These are phyloP conservation scores for Heimioporus sp. DNA, from an alignment of 768 basidiomycete genomes.

Conservation along the genomic window DNA sequence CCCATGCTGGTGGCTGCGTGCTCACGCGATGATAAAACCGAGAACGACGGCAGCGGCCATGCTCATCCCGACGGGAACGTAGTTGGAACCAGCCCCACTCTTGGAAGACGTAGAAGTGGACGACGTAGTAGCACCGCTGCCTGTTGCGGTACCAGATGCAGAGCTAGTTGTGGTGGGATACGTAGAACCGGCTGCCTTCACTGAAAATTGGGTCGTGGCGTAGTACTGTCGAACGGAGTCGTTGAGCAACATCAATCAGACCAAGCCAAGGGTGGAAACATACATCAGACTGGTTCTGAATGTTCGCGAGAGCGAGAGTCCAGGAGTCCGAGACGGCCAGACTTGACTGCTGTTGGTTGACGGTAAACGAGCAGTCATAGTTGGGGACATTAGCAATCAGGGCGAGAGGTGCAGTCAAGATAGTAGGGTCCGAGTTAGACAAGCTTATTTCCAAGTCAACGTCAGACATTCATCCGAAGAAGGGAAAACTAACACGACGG, in stretches of 20 bases:
- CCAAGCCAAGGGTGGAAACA: constrained; percentile 20
- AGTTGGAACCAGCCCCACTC: constrained; percentile 16
- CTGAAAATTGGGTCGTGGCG: constrained; percentile 57
- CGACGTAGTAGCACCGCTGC: constrained; percentile 14
- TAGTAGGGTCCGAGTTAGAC: constrained; percentile 39
- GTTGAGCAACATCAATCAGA: neutral
- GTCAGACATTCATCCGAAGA: constrained; percentile 3
- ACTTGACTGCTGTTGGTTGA: constrained; percentile 46
- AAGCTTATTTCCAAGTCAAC: constrained; percentile 33
- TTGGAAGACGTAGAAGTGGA: constrained; percentile 13
- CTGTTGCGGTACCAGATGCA: constrained; percentile 23
- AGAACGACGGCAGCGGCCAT: constrained; percentile 27
- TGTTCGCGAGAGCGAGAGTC: constrained; percentile 48
- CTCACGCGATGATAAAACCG: constrained; percentile 28
- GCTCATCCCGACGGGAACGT: constrained; percentile 27
- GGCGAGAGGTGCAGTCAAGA: constrained; percentile 38
- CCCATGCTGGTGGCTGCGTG: neutral
- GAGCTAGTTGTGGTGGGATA: constrained; percentile 43
- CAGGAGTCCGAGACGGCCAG: constrained; percentile 46
- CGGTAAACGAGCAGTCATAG: constrained; percentile 55
- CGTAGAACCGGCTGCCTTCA: constrained; percentile 53
- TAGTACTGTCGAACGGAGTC: constrained; percentile 42
- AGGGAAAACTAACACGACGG: constrained; percentile 38
- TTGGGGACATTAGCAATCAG: constrained; percentile 52
- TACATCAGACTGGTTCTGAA: constrained; percentile 52